Evolutionary conservation across 208 protist species (phyloP).

Genomic region (Porcisia deanei): DNA sequence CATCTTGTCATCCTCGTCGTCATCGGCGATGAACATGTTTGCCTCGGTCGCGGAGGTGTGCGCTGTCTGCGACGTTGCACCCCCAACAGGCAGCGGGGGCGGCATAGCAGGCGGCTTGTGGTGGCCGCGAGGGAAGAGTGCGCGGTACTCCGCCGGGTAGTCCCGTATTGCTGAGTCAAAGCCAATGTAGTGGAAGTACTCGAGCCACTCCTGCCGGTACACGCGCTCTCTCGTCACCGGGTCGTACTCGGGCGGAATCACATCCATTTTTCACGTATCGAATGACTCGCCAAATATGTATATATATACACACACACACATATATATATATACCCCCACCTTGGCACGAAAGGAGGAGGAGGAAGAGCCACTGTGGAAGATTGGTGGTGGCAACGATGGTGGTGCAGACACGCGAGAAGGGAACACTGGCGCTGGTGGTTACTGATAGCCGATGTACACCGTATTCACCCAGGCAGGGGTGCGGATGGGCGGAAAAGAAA

Average conservation of each 20-base stretch:
- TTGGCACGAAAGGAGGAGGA: too few species aligned
- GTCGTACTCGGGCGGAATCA: slow-evolving; percentile 85
- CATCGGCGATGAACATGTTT: slow-evolving; percentile 31
- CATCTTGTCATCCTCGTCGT: slow-evolving; percentile 1
- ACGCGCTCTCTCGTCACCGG: slow-evolving; percentile 60
- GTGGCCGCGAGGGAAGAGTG: slow-evolving; percentile 43
- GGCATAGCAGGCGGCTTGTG: slow-evolving; percentile 10
- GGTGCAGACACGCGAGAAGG: not conserved
- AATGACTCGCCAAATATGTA: too few species aligned
- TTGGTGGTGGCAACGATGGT: not conserved
- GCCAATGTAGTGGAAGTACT: slow-evolving; percentile 88
- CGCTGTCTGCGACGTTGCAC: not conserved
- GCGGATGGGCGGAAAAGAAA: not conserved
- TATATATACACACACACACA: too few species aligned
- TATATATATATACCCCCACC: too few species aligned
- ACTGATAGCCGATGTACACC: not conserved
- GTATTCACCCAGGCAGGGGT: not conserved
- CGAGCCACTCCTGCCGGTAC: slow-evolving; percentile 88
- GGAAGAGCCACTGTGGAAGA: too few species aligned
- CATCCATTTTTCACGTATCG: slow-evolving; percentile 44
- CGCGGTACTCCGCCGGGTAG: slow-evolving; percentile 61
- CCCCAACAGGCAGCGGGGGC: slow-evolving; percentile 3
- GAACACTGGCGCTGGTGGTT: not conserved
- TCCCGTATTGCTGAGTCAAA: slow-evolving; percentile 52
- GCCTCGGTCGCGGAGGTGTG: slow-evolving; percentile 21